Percentiles rank a stretch among this genome's conserved stretches.
Evolutionary conservation across 2,329 filamentous ascomycete species (phyloP).

Genomic region (Cercospora nicotianae): DNA sequence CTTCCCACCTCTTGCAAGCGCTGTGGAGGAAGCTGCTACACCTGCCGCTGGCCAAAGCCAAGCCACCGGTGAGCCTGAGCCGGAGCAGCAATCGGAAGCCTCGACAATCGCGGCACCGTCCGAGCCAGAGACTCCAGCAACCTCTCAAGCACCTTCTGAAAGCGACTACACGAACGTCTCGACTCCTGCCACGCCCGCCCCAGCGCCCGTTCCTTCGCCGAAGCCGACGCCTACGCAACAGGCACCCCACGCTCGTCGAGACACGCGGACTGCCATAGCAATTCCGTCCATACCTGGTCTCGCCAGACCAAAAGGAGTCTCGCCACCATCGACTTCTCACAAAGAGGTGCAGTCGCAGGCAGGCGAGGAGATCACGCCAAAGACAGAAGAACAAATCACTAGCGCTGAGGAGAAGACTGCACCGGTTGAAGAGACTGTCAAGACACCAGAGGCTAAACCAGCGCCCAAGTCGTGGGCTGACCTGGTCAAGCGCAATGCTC

Average conservation of each 20-base stretch:
- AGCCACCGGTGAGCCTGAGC: conserved; percentile 21
- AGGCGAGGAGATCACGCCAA: conserved; percentile 19
- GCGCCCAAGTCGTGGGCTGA: conserved; percentile 65
- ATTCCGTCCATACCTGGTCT: conserved; percentile 56
- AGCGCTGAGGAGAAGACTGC: conserved; percentile 22
- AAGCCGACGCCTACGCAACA: conserved; percentile 36
- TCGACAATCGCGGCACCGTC: conserved; percentile 49
- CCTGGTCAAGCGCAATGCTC: conserved; percentile 58
- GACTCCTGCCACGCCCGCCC: conserved; percentile 53
- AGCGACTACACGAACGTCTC: conserved; percentile 45
- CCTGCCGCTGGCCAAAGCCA: conserved; percentile 15
- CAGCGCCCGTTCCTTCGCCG: conserved; percentile 34
- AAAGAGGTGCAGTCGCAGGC: conserved; percentile 31
- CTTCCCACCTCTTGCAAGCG: conserved; percentile 45
- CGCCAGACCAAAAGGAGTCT: conserved; percentile 45
- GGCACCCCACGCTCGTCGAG: conserved; percentile 38
- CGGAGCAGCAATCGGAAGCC: conserved; percentile 42
- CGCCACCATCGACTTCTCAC: conserved; percentile 39
- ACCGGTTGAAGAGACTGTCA: conserved; percentile 42
- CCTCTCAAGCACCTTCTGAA: conserved; percentile 60
- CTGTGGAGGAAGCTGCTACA: conserved; percentile 37
- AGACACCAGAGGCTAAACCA: conserved; percentile 44
- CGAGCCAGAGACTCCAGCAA: conserved; percentile 57
- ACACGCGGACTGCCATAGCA: conserved; percentile 48
- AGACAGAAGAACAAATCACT: conserved; percentile 14